Evolutionary conservation across 108 stramenopile genomes (phyloP).

Genomic region (Thalassiosira profunda): DNA sequence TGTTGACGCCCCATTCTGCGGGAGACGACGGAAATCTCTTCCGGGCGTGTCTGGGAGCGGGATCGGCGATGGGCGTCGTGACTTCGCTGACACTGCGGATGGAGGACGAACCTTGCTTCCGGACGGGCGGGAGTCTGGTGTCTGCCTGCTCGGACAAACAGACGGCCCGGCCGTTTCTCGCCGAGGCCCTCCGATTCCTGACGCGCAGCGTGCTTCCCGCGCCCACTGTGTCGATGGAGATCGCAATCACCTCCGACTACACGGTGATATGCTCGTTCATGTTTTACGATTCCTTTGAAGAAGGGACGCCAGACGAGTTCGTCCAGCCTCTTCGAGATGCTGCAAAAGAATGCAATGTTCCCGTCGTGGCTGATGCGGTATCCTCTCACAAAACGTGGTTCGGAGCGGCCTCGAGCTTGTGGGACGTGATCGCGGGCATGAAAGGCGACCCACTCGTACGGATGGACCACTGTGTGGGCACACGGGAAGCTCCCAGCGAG

Average conservation of each 20-base stretch:
- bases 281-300: constrained; percentile 25
- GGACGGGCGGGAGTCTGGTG: constrained; percentile 20
- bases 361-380: constrained; percentile 18
- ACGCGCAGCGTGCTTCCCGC: constrained; percentile 6
- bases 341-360: constrained; percentile 12
- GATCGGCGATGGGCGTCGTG: constrained; percentile 32
- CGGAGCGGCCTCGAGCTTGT: constrained; percentile 21
- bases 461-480: constrained; percentile 27
- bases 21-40: constrained; percentile 15
- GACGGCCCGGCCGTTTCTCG: constrained; percentile 1
- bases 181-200: constrained; percentile 15
- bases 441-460: constrained; percentile 24
- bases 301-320: constrained; percentile 6
- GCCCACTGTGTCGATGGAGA: constrained; percentile 25
- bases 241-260: constrained; percentile 8
- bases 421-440: constrained; percentile 16
- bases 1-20: background rate
- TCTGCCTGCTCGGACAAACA: constrained; percentile 9
- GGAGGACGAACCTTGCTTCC: constrained; percentile 12
- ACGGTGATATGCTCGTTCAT: constrained; percentile 18
- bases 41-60: constrained; percentile 24
- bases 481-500: constrained; percentile 11
- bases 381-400: constrained; percentile 25
- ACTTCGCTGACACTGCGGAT: constrained; percentile 23
- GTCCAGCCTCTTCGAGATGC: constrained; percentile 10